Evolutionary conservation across 352 stramenopile species (phyloP), one percentile per base, ranked within the genome.

Genomic region (Globisporangium viniferum): DNA sequence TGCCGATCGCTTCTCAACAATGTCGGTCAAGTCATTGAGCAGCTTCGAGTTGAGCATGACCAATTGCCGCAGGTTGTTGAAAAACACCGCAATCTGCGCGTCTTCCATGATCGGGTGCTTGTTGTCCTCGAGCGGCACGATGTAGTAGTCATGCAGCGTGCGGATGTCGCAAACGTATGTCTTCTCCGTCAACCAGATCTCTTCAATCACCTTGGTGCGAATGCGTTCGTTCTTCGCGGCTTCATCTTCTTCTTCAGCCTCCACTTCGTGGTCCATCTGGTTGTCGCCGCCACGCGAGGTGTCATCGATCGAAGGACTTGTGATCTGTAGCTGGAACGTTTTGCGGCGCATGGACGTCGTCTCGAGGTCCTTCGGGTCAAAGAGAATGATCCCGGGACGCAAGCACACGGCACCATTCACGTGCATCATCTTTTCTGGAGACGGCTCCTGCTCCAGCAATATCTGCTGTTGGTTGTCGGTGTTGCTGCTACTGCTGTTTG

Each of bases 41-140:
- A 95, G 71, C 71, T 94, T 93, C 14, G 84, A 93, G 70, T 95
- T 94, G 65, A 95, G 79, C 81, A 91, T 91, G 33, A 93, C 83
- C 2, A 95, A 73, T 64, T 94, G 81, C 10, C 85, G 73, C 41
- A 95, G 53, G 35, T 89, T 94, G 73, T 92, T 93, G 67, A 95
- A 95, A 56, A 95, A 95, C 18, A 95, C 88, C 49, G 88, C 88
- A 60, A 94, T 93, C 71, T 93, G 84, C 2, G 85, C 82, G 71
- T 96, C 86, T 35, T 88, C 78, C 80, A 93, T 89, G 59, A 96
- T 91, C 27, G 80, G 84, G 64, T 94, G 84, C 44, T 79, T 80
- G 63, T 87, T 90, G 63, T 90, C 83, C 57, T 93, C 84, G 24
- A 96, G 74, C 29, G 84, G 79, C 39, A 92, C 84, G 36, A 96